Base-by-base conservation (phyloP, 2,329 filamentous ascomycete species). In the Fusarium sp. region DNA sequence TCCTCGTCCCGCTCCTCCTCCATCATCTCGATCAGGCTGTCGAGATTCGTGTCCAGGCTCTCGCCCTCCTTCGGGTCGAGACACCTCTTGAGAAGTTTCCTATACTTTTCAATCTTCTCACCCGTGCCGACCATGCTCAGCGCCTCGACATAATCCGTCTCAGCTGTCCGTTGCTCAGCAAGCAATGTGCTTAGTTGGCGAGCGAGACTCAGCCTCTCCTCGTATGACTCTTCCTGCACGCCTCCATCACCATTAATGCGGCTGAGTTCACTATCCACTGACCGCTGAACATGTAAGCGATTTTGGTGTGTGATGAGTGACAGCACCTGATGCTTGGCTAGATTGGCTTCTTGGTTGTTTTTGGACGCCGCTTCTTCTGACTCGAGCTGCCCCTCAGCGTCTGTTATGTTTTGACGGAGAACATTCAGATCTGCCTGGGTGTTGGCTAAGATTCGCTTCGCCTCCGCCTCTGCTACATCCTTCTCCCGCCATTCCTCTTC, bases 401-500 rank as follows among this genome's bases (percentile, higher is more conserved):
- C 88, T 41, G 86, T 83, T 44, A 92, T 87, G 73, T 91, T 88
- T 66, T 89, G 87, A 18, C 87, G 88, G 22, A 92, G 84, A 3
- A 85, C 83, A 50, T 89, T 87, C 8, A 94, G 85, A 79, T 96
- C 93, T 38, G 88, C 86, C 71, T 93, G 89, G 1, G 92, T 91
- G 74, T 91, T 92, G 68, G 87, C 86, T 22, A 94, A 85, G 62
- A 92, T 89, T 22, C 89, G 87, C 56, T 89, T 89, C 7, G 91
- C 91, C 79, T 93, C 93, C 32, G 88, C 87, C 77, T 93, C 91
- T 7, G 90, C 90, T 24, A 88, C 87, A 59, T 94, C 90, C 79
- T 94, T 94, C 73, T 95, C 92, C 59, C 89, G 87, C 77, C 94
- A 89, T 79, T 96, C 93, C 34, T 91, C 89, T 66, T 96, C 94